phyloP scores from a whole-genome alignment of 106 monocot genomes.

The Acorus calamus region DNA sequence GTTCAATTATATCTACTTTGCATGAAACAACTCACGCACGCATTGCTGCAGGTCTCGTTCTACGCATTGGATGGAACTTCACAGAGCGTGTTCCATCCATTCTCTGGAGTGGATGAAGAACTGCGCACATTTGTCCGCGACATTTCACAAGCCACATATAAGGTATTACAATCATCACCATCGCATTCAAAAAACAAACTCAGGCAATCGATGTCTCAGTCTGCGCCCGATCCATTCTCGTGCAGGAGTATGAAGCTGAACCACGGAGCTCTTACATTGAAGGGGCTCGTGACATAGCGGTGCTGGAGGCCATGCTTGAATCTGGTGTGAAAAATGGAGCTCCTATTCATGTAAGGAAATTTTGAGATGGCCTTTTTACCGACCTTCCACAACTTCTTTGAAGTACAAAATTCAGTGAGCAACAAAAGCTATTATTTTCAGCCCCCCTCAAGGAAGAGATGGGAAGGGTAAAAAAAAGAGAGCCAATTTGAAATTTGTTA shows the following conservation, averaged over 20 bases:
- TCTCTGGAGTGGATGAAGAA: constrained; percentile 71
- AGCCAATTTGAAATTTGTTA: too few relatives aligned
- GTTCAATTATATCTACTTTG: too few relatives aligned
- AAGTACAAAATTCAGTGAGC: neutral
- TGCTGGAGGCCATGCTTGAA: constrained; percentile 92
- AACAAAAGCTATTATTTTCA: neutral
- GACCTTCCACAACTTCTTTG: neutral
- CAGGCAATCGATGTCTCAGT: too few relatives aligned
- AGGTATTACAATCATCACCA: constrained; percentile 16
- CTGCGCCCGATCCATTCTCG: too few relatives aligned
- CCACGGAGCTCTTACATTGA: constrained; percentile 61
- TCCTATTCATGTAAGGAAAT: constrained; percentile 36
- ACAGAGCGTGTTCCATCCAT: constrained; percentile 54
- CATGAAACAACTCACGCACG: too few relatives aligned
- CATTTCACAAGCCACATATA: constrained; percentile 30
- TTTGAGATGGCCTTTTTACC: constrained; percentile 16
- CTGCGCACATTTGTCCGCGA: constrained; percentile 60
- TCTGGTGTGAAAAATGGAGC: constrained; percentile 60
- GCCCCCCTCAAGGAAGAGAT: neutral
- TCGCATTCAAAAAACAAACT: constrained; percentile 17
- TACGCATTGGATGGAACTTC: constrained; percentile 31
- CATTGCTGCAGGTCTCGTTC: constrained; percentile 1
- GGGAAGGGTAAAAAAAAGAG: too few relatives aligned
- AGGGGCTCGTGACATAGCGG: constrained; percentile 79
- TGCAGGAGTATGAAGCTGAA: constrained; percentile 29